Evolutionary conservation across 176 grass and related monocot genomes (phyloP).

Genomic region (Ensete glaucum): DNA sequence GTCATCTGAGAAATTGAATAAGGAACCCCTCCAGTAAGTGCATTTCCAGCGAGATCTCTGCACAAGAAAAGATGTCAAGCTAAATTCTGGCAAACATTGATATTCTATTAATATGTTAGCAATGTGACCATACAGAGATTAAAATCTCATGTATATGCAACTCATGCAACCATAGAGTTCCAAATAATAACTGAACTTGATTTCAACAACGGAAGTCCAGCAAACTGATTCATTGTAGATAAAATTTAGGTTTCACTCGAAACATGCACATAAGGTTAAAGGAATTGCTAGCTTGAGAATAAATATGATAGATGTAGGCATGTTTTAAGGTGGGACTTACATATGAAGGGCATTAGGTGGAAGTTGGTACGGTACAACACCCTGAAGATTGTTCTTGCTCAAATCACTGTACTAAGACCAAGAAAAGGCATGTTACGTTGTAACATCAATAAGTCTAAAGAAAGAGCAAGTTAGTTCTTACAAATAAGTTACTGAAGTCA

Average conservation of each 20-base stretch:
- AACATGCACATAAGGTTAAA: neutral
- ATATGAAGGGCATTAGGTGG: conserved; percentile 70
- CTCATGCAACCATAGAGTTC: neutral
- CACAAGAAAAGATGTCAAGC: conserved; percentile 7
- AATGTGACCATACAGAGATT: neutral
- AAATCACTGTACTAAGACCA: conserved; percentile 83
- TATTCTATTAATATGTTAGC: neutral
- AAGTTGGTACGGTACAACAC: conserved; percentile 80
- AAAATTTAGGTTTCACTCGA: neutral
- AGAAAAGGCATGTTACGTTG: conserved; percentile 52
- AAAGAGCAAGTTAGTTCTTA: conserved; percentile 49
- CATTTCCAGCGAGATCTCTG: conserved; percentile 76
- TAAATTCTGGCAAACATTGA: conserved; percentile 12
- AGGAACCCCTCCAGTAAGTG: conserved; percentile 65
- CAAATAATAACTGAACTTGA: neutral
- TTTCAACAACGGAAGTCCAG: neutral
- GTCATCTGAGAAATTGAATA: conserved; percentile 89
- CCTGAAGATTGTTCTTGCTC: conserved; percentile 86
- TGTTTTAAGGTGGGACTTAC: conserved; percentile 32
- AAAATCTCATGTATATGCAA: neutral
- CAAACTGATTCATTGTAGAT: neutral
- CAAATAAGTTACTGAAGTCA: conserved; percentile 93
- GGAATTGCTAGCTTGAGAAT: conserved; percentile 10
- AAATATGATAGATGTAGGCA: neutral
- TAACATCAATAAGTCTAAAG: conserved; percentile 26